Evolutionary conservation across 2,329 filamentous ascomycete species (phyloP).

Genomic region (Ceratocystis huliohia): DNA sequence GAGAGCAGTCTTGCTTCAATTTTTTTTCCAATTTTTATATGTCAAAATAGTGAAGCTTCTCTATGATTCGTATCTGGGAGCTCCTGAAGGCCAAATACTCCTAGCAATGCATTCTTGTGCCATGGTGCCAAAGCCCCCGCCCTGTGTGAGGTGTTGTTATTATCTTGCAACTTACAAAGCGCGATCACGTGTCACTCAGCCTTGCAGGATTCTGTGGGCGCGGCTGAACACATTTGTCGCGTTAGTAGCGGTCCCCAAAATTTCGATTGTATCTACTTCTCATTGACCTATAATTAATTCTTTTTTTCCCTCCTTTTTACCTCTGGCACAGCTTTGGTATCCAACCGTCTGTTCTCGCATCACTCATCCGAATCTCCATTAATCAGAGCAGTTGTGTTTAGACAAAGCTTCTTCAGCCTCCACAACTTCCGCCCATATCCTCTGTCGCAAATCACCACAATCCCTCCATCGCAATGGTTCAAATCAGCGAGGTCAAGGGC

Average conservation of each 20-base stretch:
- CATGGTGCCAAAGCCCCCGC: neutral
- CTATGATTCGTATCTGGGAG: too few relatives aligned
- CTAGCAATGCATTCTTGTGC: neutral
- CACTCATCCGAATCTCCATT: too few relatives aligned
- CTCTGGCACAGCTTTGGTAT: neutral
- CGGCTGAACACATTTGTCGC: conserved; percentile 19
- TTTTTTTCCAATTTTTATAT: too few relatives aligned
- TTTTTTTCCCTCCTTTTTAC: neutral
- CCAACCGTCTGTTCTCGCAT: too few relatives aligned
- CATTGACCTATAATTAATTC: conserved; percentile 1
- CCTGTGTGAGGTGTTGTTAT: neutral
- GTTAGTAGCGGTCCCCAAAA: conserved; percentile 11
- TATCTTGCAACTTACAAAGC: too few relatives aligned
- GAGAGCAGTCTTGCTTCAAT: too few relatives aligned
- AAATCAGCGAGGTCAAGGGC: conserved; percentile 89
- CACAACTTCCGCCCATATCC: neutral
- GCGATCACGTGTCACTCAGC: conserved; percentile 19
- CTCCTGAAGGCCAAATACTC: neutral
- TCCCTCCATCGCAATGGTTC: conserved; percentile 48
- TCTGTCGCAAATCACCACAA: neutral
- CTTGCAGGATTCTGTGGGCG: conserved; percentile 20
- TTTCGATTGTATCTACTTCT: conserved; percentile 7
- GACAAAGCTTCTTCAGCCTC: neutral
- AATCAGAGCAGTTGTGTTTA: neutral
- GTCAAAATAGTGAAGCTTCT: neutral